phyloP scores from a whole-genome alignment of 148 eudicot genomes.

The Rheum nobile region DNA sequence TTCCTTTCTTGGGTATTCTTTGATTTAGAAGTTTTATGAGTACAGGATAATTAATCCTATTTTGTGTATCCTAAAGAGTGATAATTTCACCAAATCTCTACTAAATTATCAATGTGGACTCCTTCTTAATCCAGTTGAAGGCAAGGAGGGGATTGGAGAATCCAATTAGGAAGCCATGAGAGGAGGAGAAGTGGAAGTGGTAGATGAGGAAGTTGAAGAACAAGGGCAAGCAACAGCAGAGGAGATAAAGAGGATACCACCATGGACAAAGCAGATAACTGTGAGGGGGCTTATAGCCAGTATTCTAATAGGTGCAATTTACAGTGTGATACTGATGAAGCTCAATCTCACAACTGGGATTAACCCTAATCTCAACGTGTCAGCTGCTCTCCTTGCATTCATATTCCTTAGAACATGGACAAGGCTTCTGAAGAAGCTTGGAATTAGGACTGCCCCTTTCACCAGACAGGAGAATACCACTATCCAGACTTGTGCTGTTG shows the following conservation, averaged over 20 bases:
- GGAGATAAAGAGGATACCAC: constrained; percentile 29
- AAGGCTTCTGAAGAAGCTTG: constrained; percentile 29
- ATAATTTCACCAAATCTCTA: background rate
- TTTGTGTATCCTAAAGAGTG: background rate
- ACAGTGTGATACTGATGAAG: constrained; percentile 69
- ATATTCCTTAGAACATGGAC: constrained; percentile 50
- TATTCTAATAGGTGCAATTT: constrained; percentile 36
- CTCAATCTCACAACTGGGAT: constrained; percentile 66
- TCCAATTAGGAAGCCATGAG: background rate
- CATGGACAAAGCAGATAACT: constrained; percentile 68
- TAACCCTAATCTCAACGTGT: constrained; percentile 60
- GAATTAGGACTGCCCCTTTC: constrained; percentile 48
- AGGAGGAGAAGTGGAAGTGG: background rate
- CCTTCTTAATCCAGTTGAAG: too few relatives aligned
- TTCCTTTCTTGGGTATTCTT: background rate
- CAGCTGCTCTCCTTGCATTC: constrained; percentile 77
- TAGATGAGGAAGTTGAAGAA: background rate
- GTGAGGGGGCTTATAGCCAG: constrained; percentile 53
- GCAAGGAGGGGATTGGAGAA: background rate
- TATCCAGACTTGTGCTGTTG: constrained; percentile 79
- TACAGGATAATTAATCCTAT: too few relatives aligned
- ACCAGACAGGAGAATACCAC: constrained; percentile 80
- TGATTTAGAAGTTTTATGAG: too few relatives aligned
- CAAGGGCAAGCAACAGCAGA: background rate
- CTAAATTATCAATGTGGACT: too few relatives aligned